Conservation (phyloP, 1,284 basidiomycete genomes). For the Kalmanozyma brasiliensis region DNA sequence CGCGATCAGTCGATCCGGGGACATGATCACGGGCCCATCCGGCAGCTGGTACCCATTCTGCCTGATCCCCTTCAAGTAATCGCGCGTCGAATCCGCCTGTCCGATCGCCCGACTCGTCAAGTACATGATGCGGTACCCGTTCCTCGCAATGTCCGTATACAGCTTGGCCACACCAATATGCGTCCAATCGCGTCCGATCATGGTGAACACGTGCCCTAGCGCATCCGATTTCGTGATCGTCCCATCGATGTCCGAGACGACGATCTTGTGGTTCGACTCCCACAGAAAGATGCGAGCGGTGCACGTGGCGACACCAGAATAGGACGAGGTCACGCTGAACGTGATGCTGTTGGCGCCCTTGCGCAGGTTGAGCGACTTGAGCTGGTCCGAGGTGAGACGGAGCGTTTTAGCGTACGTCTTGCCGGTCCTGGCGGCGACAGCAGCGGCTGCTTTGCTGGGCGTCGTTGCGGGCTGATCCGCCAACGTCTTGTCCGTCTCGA, state of each 20-base stretch:
- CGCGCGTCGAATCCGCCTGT: slow-evolving; percentile 95
- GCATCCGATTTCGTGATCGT: slow-evolving; percentile 97
- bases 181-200: slow-evolving; percentile 99
- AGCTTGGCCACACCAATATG: slow-evolving; percentile 97
- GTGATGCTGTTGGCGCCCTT: slow-evolving; percentile 91
- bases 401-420: slow-evolving; percentile 90
- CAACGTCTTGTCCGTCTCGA: slow-evolving; percentile 18
- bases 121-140: slow-evolving; percentile 99
- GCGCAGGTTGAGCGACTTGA: slow-evolving; percentile 78
- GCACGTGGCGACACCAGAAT: slow-evolving; percentile 81
- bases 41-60: slow-evolving; percentile 96
- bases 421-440: slow-evolving; percentile 61
- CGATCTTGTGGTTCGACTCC: slow-evolving; percentile 87
- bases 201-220: slow-evolving; percentile 94
- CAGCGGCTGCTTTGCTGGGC: background rate
- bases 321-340: slow-evolving; percentile 85
- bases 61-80: slow-evolving; percentile 92
- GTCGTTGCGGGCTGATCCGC: slow-evolving; percentile 4
- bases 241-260: slow-evolving; percentile 98
- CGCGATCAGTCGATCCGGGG: slow-evolving; percentile 93
- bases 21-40: slow-evolving; percentile 99
- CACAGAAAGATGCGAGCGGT: slow-evolving; percentile 94
- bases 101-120: slow-evolving; percentile 97
- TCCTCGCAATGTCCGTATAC: slow-evolving; percentile 92
- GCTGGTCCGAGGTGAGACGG: slow-evolving; percentile 83